Conservation (phyloP, 2,329 filamentous ascomycete genomes). For the Cercospora zeina region DNA sequence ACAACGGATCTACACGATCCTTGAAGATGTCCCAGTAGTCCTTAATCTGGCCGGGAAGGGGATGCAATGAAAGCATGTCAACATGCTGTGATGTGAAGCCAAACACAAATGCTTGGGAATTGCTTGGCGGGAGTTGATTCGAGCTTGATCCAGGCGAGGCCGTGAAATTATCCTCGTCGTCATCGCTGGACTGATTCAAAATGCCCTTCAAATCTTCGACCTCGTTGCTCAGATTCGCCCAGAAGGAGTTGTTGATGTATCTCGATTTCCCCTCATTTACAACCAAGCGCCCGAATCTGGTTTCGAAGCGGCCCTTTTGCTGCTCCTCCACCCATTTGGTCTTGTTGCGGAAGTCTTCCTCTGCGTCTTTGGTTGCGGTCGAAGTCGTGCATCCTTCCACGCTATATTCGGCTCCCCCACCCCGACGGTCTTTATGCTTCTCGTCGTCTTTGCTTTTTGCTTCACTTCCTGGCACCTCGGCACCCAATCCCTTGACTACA, state of each 20-base stretch:
- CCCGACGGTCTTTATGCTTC: not conserved
- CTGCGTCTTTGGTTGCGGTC: conserved; percentile 5
- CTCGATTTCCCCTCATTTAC: conserved; percentile 68
- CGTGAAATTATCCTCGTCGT: conserved; percentile 58
- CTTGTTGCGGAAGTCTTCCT: conserved; percentile 29
- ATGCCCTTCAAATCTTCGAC: conserved; percentile 64
- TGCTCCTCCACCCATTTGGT: conserved; percentile 35
- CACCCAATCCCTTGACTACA: conserved; percentile 65
- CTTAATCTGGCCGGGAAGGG: conserved; percentile 63
- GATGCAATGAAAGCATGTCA: conserved; percentile 65
- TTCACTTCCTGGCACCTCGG: conserved; percentile 38
- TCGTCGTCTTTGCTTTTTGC: conserved; percentile 5
- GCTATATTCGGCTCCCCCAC: not conserved
- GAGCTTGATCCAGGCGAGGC: conserved; percentile 37
- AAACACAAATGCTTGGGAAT: conserved; percentile 71
- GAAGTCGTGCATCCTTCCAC: not conserved
- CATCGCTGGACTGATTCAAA: conserved; percentile 61
- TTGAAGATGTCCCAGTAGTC: conserved; percentile 70
- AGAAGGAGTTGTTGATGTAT: conserved; percentile 73
- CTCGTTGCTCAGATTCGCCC: conserved; percentile 70
- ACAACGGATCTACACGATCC: conserved; percentile 71
- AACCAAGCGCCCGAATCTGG: conserved; percentile 66
- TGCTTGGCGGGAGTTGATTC: conserved; percentile 41
- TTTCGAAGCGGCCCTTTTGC: conserved; percentile 37
- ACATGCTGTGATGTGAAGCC: conserved; percentile 71